A percentile compares a stretch with the other conserved stretches of the same genome.
Evolutionary conservation across 495 filamentous ascomycete species (phyloP).

Genomic region (Hamigera avellanea): DNA sequence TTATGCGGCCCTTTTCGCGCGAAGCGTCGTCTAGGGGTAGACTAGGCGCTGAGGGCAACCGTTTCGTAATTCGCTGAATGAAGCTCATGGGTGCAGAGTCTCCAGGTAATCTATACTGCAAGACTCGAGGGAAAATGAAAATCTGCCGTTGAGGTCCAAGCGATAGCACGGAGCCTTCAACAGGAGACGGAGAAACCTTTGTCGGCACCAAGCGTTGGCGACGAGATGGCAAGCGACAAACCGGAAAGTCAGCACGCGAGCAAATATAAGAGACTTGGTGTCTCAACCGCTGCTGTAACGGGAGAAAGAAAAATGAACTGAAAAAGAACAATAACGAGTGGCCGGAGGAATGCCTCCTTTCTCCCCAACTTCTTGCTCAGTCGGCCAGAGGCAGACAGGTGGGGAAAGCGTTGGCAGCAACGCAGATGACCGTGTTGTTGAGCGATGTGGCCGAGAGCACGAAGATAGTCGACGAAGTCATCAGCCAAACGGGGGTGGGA

Average conservation of each 20-base stretch:
- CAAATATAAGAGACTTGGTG: background rate
- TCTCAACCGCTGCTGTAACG: background rate
- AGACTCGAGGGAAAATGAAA: slow-evolving; percentile 3
- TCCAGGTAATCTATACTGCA: background rate
- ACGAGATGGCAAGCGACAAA: background rate
- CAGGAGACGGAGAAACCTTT: slow-evolving; percentile 6
- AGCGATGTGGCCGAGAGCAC: slow-evolving; percentile 14
- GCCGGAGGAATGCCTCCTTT: slow-evolving; percentile 41
- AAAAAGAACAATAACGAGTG: slow-evolving; percentile 31
- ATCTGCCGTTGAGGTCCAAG: slow-evolving; percentile 14
- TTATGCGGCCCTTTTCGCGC: slow-evolving; percentile 38
- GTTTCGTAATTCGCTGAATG: slow-evolving; percentile 50
- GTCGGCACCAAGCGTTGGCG: slow-evolving; percentile 1
- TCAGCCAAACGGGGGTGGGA: slow-evolving; percentile 13
- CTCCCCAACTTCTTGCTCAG: slow-evolving; percentile 25
- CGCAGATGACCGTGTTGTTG: slow-evolving; percentile 17
- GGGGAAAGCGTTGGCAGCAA: slow-evolving; percentile 18
- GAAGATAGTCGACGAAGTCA: slow-evolving; percentile 10
- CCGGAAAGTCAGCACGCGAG: background rate
- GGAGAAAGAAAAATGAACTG: slow-evolving; percentile 5
- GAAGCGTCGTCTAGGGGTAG: slow-evolving; percentile 50
- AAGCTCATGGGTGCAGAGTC: slow-evolving; percentile 42
- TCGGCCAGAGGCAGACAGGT: slow-evolving; percentile 13
- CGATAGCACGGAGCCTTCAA: slow-evolving; percentile 11
- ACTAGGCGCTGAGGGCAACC: slow-evolving; percentile 48